phyloP scores from a whole-genome alignment of 495 filamentous ascomycete species.

The Viridothelium virens region DNA sequence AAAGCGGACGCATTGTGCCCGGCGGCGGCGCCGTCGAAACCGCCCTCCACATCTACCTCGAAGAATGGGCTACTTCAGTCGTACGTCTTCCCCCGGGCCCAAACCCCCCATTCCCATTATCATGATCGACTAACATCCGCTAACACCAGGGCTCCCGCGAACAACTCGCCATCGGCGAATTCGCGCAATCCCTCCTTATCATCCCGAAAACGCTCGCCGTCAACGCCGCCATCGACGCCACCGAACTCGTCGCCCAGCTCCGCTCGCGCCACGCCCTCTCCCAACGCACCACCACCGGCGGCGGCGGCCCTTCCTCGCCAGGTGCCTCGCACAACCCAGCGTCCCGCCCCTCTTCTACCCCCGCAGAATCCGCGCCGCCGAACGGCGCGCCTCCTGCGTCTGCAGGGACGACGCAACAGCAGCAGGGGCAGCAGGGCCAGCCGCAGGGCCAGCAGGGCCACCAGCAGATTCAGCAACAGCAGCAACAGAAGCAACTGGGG shows the following conservation, averaged over 20 bases:
- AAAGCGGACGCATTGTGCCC: slow-evolving; percentile 93
- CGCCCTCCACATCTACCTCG: slow-evolving; percentile 97
- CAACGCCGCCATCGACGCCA: slow-evolving; percentile 93
- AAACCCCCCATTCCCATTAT: background rate
- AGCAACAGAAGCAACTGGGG: slow-evolving; percentile 4
- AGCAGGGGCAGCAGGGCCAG: too few species aligned
- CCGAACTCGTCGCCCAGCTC: slow-evolving; percentile 90
- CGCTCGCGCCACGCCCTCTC: slow-evolving; percentile 90
- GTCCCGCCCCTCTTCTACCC: background rate
- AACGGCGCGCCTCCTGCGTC: background rate
- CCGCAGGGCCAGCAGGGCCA: too few species aligned
- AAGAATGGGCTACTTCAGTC: slow-evolving; percentile 98
- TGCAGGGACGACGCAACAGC: background rate
- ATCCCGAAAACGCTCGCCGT: slow-evolving; percentile 96
- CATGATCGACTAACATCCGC: background rate
- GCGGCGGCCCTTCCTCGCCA: background rate
- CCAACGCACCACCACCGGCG: slow-evolving; percentile 54
- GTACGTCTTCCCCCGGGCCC: slow-evolving; percentile 39
- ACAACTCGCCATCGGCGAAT: slow-evolving; percentile 96
- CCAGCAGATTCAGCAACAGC: background rate
- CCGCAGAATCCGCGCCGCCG: background rate
- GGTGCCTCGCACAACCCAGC: background rate
- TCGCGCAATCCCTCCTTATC: slow-evolving; percentile 85
- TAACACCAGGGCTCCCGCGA: slow-evolving; percentile 69
- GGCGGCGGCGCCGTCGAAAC: slow-evolving; percentile 96